Evolutionary conservation across 163 green algal species (phyloP).

Genomic region (Scenedesmus sp.): DNA sequence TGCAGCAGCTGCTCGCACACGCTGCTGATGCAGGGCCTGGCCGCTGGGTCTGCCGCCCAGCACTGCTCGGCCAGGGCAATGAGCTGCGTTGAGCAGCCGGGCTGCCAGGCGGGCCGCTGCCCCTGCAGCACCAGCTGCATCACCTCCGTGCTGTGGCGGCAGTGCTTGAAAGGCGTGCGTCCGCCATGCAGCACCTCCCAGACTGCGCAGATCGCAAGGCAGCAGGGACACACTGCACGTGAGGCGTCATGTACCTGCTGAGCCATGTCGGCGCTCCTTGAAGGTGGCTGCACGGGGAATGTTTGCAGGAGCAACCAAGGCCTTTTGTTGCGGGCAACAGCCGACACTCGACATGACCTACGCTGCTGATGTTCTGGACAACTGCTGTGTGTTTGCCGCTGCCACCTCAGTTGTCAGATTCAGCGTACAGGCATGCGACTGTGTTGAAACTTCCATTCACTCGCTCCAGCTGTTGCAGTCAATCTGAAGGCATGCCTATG

Average conservation of each 20-base stretch:
- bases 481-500: too few species aligned
- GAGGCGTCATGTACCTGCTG: neutral
- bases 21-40: neutral
- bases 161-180: neutral
- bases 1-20: neutral
- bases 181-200: constrained; percentile 1
- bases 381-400: too few species aligned
- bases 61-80: neutral
- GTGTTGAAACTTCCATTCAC: too few species aligned
- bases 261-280: too few species aligned
- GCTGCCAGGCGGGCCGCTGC: neutral
- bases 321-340: too few species aligned
- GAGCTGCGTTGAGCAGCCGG: neutral
- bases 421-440: too few species aligned
- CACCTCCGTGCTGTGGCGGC: neutral
- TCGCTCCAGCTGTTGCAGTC: too few species aligned
- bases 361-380: too few species aligned
- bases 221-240: neutral
- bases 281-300: too few species aligned
- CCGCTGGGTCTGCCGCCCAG: neutral
- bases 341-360: too few species aligned
- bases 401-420: too few species aligned
- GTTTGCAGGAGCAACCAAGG: too few species aligned
- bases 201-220: neutral
- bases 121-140: neutral